These are phyloP conservation scores for Ramularia endophylla DNA, from an alignment of 2,329 filamentous ascomycete genomes.

Conservation along the genomic window DNA sequence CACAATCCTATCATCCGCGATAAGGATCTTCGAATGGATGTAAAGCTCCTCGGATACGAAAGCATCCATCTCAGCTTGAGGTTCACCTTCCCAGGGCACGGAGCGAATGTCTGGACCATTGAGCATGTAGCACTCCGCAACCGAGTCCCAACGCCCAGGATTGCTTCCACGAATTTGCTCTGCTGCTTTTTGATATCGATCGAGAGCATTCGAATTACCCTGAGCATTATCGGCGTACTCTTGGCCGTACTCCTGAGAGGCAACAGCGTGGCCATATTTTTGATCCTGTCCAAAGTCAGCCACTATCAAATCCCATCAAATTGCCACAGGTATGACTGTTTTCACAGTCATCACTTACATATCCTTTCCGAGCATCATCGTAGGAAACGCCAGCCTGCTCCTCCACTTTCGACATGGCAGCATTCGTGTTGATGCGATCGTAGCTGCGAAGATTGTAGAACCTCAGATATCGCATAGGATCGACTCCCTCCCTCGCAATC, in stretches of 20 bases:
- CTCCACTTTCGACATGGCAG: constrained; percentile 56
- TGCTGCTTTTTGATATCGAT: constrained; percentile 67
- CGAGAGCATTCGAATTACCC: constrained; percentile 40
- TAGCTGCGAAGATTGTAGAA: constrained; percentile 85
- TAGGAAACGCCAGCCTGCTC: constrained; percentile 60
- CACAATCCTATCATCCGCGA: constrained; percentile 74
- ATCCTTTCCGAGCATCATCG: constrained; percentile 58
- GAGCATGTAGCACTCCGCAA: constrained; percentile 79
- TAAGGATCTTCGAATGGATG: constrained; percentile 65
- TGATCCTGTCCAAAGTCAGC: constrained; percentile 16
- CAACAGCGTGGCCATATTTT: constrained; percentile 26
- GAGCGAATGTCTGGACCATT: constrained; percentile 63
- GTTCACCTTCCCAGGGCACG: constrained; percentile 53
- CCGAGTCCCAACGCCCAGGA: constrained; percentile 63
- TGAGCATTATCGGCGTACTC: constrained; percentile 23
- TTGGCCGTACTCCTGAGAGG: constrained; percentile 29
- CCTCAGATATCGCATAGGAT: constrained; percentile 67
- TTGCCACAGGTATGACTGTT: too few species aligned
- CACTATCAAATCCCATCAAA: too few species aligned
- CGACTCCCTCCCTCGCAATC: constrained; percentile 58
- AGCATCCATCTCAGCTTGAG: constrained; percentile 52
- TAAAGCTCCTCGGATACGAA: constrained; percentile 60
- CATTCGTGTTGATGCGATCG: constrained; percentile 70
- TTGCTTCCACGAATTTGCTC: constrained; percentile 44
- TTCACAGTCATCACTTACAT: constrained; percentile 43